phyloP scores from a whole-genome alignment of 805 yeast species.

The Yamadazyma laniorum region DNA sequence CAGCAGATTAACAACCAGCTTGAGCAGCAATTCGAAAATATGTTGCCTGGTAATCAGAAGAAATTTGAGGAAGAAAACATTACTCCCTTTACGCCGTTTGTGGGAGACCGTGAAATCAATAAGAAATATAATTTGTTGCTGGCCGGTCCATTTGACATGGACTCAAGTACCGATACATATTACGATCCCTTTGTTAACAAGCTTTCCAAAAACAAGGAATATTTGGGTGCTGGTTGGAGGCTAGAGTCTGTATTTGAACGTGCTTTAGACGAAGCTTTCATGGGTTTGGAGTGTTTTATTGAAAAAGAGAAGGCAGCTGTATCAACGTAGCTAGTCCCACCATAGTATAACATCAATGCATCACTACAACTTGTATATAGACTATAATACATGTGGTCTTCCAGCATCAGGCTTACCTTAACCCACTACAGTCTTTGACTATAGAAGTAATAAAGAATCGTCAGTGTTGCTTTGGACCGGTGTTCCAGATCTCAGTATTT shows the following conservation, averaged over 20 bases:
- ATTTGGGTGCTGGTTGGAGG: conserved; percentile 83
- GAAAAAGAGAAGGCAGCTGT: conserved; percentile 36
- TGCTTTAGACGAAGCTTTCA: conserved; percentile 82
- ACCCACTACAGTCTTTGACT: too few species aligned
- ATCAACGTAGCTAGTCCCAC: too few species aligned
- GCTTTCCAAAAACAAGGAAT: conserved; percentile 59
- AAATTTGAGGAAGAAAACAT: conserved; percentile 17
- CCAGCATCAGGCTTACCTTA: too few species aligned
- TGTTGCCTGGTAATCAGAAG: conserved; percentile 21
- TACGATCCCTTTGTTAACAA: conserved; percentile 47
- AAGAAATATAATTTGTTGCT: conserved; percentile 50
- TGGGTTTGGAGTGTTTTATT: conserved; percentile 82
- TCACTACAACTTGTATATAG: too few species aligned
- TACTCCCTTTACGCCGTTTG: conserved; percentile 88
- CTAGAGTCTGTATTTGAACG: conserved; percentile 67
- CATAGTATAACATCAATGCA: too few species aligned
- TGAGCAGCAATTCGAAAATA: conserved; percentile 36
- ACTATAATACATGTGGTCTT: too few species aligned
- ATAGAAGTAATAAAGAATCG: too few species aligned
- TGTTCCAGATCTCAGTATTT: too few species aligned
- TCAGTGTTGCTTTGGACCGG: too few species aligned
- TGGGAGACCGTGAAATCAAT: conserved; percentile 73
- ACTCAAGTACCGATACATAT: conserved; percentile 29
- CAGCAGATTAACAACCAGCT: conserved; percentile 59
- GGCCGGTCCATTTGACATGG: conserved; percentile 9